Conservation (phyloP, 2,329 filamentous ascomycete genomes). For the Alternaria ethzedia region DNA sequence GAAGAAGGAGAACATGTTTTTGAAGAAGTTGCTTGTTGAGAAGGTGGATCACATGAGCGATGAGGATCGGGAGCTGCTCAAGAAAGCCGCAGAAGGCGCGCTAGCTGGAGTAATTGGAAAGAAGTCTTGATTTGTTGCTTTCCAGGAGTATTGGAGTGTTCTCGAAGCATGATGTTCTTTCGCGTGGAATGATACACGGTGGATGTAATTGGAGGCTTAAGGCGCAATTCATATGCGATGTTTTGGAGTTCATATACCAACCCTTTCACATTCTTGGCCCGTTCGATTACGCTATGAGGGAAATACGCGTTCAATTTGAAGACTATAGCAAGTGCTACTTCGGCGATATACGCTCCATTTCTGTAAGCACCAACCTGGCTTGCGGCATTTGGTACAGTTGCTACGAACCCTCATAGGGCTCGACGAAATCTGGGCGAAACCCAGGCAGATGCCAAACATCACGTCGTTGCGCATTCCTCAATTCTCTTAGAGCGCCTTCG, state of each 20-base stretch:
- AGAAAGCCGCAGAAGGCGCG: constrained; percentile 31
- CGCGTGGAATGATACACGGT: not conserved
- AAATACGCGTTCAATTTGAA: not conserved
- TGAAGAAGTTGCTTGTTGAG: constrained; percentile 44
- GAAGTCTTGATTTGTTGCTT: not conserved
- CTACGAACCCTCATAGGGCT: not conserved
- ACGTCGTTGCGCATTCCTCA: not conserved
- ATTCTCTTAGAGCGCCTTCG: rapidly evolving
- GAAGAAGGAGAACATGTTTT: constrained; percentile 53
- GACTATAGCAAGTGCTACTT: not conserved
- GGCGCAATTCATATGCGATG: not conserved
- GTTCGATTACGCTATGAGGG: not conserved
- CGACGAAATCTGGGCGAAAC: not conserved
- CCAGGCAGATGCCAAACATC: not conserved
- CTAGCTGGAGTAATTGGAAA: constrained; percentile 9
- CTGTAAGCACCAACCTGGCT: too few relatives aligned
- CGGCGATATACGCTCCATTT: not conserved
- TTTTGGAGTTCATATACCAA: not conserved
- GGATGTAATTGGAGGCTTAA: not conserved
- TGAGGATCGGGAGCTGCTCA: constrained; percentile 38
- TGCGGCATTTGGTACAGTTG: not conserved
- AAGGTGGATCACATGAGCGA: constrained; percentile 50
- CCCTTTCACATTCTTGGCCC: not conserved
- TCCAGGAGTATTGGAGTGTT: not conserved
- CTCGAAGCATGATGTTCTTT: not conserved